Evolutionary conservation across 441 rosid genomes (phyloP).

Genomic region (Brassica balearica): DNA sequence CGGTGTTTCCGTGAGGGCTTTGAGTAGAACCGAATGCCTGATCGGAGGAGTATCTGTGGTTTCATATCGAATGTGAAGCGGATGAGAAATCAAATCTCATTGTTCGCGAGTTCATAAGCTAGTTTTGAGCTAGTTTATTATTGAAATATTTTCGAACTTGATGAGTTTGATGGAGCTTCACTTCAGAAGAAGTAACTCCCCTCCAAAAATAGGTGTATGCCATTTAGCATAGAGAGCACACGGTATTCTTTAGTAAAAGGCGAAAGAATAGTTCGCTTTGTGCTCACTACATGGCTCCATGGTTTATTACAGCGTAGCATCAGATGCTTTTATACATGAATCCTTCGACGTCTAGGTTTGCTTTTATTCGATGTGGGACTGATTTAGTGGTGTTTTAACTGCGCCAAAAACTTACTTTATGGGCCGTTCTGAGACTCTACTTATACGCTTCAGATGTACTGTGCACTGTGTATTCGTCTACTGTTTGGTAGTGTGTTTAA

Average conservation of each 20-base stretch:
- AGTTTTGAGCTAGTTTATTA: too few relatives aligned
- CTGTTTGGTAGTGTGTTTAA: neutral
- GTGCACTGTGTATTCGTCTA: neutral
- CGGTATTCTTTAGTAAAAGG: slow-evolving; percentile 83
- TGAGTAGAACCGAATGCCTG: too few relatives aligned
- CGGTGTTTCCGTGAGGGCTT: too few relatives aligned
- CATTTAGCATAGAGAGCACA: slow-evolving; percentile 44
- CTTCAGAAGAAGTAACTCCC: slow-evolving; percentile 24
- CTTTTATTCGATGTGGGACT: slow-evolving; percentile 29
- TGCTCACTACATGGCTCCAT: slow-evolving; percentile 55
- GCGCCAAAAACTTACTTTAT: neutral
- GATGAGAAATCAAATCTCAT: too few relatives aligned
- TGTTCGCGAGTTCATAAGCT: too few relatives aligned
- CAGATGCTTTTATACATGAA: neutral
- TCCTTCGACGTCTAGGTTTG: neutral
- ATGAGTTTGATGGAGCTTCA: neutral
- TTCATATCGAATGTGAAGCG: slow-evolving; percentile 50
- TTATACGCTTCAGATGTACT: neutral
- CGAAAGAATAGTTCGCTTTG: slow-evolving; percentile 80
- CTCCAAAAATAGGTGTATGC: slow-evolving; percentile 33
- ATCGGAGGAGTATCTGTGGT: slow-evolving; percentile 55
- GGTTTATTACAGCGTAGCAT: neutral
- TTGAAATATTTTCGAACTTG: too few relatives aligned
- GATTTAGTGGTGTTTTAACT: neutral
- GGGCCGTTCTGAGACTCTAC: neutral